These are phyloP conservation scores for Ministeria vibrans DNA, from an alignment of 78 protist species.

Conservation along the genomic window DNA sequence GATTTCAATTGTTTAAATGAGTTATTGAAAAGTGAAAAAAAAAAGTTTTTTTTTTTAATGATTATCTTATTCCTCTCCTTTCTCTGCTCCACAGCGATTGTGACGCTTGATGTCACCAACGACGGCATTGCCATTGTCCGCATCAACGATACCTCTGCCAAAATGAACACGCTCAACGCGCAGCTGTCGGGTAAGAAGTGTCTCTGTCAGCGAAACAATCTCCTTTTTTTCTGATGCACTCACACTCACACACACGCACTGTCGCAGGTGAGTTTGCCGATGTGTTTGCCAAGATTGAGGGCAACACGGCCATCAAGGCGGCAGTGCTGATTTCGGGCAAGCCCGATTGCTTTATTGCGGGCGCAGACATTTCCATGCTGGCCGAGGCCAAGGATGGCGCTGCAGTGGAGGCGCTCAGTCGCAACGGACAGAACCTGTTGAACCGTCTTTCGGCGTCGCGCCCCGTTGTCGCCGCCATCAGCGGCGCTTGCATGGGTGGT, in stretches of 20 bases:
- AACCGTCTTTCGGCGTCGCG: neutral
- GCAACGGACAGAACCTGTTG: slow-evolving; percentile 8
- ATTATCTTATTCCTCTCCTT: neutral
- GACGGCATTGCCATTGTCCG: neutral
- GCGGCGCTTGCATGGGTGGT: slow-evolving; percentile 86
- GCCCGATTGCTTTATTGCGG: slow-evolving; percentile 42
- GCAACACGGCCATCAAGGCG: slow-evolving; percentile 1
- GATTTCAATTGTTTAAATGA: too few relatives aligned
- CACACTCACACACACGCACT: too few relatives aligned
- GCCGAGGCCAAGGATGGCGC: neutral
- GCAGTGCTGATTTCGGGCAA: slow-evolving; percentile 43
- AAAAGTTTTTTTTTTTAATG: too few relatives aligned
- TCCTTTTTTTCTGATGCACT: neutral
- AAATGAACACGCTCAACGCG: slow-evolving; percentile 30
- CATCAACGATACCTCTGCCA: neutral
- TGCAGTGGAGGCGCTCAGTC: neutral
- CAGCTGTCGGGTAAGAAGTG: slow-evolving; percentile 1
- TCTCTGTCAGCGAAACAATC: neutral
- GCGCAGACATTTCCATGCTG: slow-evolving; percentile 37
- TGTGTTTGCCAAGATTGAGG: neutral
- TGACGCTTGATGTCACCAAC: neutral
- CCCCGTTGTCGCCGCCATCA: slow-evolving; percentile 77
- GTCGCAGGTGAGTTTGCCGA: slow-evolving; percentile 6
- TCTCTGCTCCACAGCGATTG: neutral
- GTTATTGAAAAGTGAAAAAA: too few relatives aligned